These are phyloP conservation scores for Cardiospermum halicacabum DNA, from an alignment of 345 rosid genomes.

Conservation along the genomic window DNA sequence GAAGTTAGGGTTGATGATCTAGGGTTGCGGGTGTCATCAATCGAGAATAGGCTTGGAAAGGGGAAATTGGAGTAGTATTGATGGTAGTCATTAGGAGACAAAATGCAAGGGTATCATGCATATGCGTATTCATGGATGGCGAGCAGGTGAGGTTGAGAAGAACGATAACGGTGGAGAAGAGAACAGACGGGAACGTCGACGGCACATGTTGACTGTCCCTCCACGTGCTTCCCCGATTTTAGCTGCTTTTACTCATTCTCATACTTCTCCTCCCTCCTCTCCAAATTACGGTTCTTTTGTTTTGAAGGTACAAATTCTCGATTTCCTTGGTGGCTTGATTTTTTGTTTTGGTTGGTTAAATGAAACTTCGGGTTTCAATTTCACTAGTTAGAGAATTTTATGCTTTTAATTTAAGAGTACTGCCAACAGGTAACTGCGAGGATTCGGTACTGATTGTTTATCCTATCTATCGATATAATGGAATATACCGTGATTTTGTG, in stretches of 20 bases:
- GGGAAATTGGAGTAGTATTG: conserved; percentile 22
- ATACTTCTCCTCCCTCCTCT: conserved; percentile 13
- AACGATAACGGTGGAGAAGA: conserved; percentile 29
- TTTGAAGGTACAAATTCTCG: conserved; percentile 41
- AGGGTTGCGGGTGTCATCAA: conserved; percentile 18
- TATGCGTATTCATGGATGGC: conserved; percentile 36
- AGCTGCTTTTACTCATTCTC: conserved; percentile 24
- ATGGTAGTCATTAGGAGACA: conserved; percentile 49
- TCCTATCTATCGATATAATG: too few species aligned
- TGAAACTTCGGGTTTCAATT: too few species aligned
- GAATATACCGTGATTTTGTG: too few species aligned
- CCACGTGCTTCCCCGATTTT: conserved; percentile 45
- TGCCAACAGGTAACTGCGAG: too few species aligned
- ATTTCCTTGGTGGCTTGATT: background rate
- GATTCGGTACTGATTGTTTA: too few species aligned
- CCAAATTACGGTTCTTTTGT: conserved; percentile 45
- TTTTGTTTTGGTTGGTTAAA: background rate
- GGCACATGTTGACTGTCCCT: conserved; percentile 61
- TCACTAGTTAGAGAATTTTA: too few species aligned
- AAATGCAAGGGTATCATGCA: conserved; percentile 62
- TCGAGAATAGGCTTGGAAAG: conserved; percentile 9
- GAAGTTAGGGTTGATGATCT: conserved; percentile 34
- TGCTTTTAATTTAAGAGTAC: too few species aligned
- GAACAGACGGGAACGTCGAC: conserved; percentile 34
- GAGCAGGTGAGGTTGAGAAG: conserved; percentile 17